Evolutionary conservation across 495 filamentous ascomycete genomes (phyloP).

Genomic region (Pseudomonodictys pantanalensis): DNA sequence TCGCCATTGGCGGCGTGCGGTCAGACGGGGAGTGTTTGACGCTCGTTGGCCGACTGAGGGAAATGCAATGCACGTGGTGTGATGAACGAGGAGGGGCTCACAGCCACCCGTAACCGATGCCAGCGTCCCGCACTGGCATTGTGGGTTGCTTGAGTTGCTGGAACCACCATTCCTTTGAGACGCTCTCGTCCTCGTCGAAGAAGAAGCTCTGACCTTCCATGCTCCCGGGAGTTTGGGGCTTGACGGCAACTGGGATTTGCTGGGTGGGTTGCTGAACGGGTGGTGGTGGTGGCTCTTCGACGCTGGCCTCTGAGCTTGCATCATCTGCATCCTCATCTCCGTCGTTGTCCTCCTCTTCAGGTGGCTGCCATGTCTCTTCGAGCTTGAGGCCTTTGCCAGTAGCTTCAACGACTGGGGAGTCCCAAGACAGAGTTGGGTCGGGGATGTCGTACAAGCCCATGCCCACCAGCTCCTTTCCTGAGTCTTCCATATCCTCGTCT

Average conservation of each 20-base stretch:
- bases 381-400: conserved; percentile 75
- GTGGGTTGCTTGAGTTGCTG: conserved; percentile 32
- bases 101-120: conserved; percentile 36
- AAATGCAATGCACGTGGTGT: too few relatives aligned
- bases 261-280: conserved; percentile 31
- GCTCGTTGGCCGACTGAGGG: background rate
- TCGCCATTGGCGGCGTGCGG: background rate
- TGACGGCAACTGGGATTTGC: conserved; percentile 32
- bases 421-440: conserved; percentile 46
- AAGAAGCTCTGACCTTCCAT: conserved; percentile 38
- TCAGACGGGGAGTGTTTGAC: conserved; percentile 2
- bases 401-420: conserved; percentile 31
- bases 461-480: conserved; percentile 64
- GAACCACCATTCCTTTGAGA: conserved; percentile 37
- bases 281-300: conserved; percentile 23
- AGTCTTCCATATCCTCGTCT: conserved; percentile 23
- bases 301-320: conserved; percentile 40
- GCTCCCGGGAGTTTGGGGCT: conserved; percentile 33
- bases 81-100: too few relatives aligned
- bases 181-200: conserved; percentile 37
- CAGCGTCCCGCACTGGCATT: conserved; percentile 35
- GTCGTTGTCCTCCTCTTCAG: conserved; percentile 58
- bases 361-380: conserved; percentile 79
- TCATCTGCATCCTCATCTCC: conserved; percentile 46
- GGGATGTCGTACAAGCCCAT: conserved; percentile 80